phyloP scores from a whole-genome alignment of 2,329 filamentous ascomycete genomes.

The Septoria petroselini region DNA sequence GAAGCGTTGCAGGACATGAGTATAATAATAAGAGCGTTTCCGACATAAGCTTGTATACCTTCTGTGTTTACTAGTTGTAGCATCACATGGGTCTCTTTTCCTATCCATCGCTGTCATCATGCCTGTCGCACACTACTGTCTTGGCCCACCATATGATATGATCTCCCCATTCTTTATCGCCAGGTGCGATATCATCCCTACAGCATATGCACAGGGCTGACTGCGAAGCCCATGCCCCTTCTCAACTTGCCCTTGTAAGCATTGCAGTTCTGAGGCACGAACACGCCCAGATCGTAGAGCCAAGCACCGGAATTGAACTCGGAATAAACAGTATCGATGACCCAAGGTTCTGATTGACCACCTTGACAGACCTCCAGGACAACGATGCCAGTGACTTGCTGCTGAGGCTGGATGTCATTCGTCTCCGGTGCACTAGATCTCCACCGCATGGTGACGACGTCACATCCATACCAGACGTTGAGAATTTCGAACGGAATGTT shows the following conservation, averaged over 20 bases:
- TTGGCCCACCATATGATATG: too few species aligned
- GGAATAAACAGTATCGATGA: constrained; percentile 34
- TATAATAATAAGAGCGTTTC: too few species aligned
- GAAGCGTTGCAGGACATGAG: too few species aligned
- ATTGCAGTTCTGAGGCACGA: constrained; percentile 22
- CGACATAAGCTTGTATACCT: too few species aligned
- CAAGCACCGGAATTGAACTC: constrained; percentile 36
- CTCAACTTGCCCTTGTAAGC: constrained; percentile 11
- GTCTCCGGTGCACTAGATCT: constrained; percentile 24
- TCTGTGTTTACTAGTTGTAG: too few species aligned
- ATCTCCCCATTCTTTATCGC: too few species aligned
- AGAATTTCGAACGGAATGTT: constrained; percentile 35
- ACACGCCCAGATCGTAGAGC: constrained; percentile 31
- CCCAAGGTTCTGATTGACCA: constrained; percentile 27
- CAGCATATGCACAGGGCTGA: not conserved
- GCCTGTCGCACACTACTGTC: too few species aligned
- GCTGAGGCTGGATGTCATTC: constrained; percentile 15
- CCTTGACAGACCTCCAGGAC: constrained; percentile 29
- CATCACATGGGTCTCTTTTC: too few species aligned
- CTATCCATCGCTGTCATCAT: too few species aligned
- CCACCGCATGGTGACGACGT: constrained; percentile 36
- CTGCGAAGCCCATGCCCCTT: constrained; percentile 6
- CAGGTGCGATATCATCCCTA: not conserved
- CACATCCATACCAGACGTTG: constrained; percentile 36
- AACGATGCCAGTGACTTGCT: constrained; percentile 32